Evolutionary conservation across 176 grass and related monocot species (phyloP), one percentile per base, ranked within the genome.

Genomic region (Hyparrhenia diplandra): DNA sequence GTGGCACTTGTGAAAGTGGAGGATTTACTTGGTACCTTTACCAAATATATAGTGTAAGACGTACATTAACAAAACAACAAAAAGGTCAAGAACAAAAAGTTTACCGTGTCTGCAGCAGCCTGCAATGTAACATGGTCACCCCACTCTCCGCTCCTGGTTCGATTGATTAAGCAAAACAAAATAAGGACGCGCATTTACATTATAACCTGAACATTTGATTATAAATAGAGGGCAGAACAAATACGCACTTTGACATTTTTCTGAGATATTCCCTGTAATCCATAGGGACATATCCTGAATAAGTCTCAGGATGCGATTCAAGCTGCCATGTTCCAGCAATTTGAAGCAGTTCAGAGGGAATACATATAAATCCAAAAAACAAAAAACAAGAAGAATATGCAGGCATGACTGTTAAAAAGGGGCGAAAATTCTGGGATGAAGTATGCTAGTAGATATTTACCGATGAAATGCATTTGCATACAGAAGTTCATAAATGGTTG

Each of bases 71-170:
- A 47, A 35, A 28, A 75, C 13, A 54, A 80, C 40, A 37, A 81
- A 81, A 35, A 24, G 27, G 1, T 28, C 16, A 68, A 65, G 52
- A 63, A 52, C 65, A 87, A 65, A 67, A 76, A 80, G 65, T n/a
- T 87, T 91, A 98, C 95, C 78, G 79, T 89, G 79, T 98, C 95
- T 64, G 95, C 95, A 82, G 95, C 90, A 73, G 95, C 92, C 89
- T 98, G 95, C 42, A 98, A 80, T 24, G 95, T 94, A 85, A 98
- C 92, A 58, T 98, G 95, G 72, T 98, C 95, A 59, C 95, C 95
- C 95, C 95, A 98, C 81, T 98, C 92, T 17, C 92, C 95, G 61
- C 49, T 89, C 85, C 95, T 97, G 60, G 69, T 86, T 83, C 39
- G 41, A 72, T 81, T 71, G 27, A 51, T 63, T 25, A 46, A 34